Evolutionary conservation across 768 basidiomycete species (phyloP).

Genomic region (Trametes sanguinea): DNA sequence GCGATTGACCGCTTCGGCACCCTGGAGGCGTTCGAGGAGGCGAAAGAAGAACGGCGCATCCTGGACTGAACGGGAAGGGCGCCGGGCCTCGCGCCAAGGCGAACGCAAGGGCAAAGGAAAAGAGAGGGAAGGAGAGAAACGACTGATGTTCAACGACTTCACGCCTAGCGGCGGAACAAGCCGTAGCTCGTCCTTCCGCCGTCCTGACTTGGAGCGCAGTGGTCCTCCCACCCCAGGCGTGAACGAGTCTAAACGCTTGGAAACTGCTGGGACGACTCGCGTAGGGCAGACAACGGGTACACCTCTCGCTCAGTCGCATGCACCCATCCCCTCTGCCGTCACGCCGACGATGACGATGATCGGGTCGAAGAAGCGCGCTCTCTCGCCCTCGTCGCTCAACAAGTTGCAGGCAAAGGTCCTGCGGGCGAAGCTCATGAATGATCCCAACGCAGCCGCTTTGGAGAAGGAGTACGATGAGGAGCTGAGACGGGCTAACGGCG

Average conservation of each 20-base stretch:
- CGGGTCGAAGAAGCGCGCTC: constrained; percentile 42
- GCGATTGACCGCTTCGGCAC: constrained; percentile 88
- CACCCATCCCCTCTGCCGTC: constrained; percentile 91
- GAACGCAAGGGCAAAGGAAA: constrained; percentile 38
- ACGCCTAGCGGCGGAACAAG: constrained; percentile 63
- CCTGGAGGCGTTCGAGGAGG: constrained; percentile 84
- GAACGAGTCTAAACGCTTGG: constrained; percentile 46
- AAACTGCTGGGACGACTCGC: constrained; percentile 48
- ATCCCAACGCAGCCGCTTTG: constrained; percentile 72
- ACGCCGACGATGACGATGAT: constrained; percentile 53
- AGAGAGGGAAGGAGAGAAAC: constrained; percentile 41
- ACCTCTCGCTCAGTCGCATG: constrained; percentile 53
- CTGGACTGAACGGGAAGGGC: constrained; percentile 80
- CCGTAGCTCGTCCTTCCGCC: constrained; percentile 84
- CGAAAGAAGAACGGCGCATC: constrained; percentile 80
- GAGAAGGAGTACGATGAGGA: constrained; percentile 87
- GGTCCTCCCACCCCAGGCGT: constrained; percentile 51
- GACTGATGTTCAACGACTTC: constrained; percentile 71
- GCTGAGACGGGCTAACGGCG: constrained; percentile 44
- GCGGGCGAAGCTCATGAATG: constrained; percentile 84
- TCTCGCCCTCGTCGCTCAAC: constrained; percentile 83
- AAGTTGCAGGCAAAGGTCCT: constrained; percentile 91
- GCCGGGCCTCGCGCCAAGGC: constrained; percentile 42
- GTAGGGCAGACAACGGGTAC: constrained; percentile 60
- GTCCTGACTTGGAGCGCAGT: constrained; percentile 60